Base-by-base conservation (phyloP, 257 asterid genomes). In the Scutellaria galericulata region DNA sequence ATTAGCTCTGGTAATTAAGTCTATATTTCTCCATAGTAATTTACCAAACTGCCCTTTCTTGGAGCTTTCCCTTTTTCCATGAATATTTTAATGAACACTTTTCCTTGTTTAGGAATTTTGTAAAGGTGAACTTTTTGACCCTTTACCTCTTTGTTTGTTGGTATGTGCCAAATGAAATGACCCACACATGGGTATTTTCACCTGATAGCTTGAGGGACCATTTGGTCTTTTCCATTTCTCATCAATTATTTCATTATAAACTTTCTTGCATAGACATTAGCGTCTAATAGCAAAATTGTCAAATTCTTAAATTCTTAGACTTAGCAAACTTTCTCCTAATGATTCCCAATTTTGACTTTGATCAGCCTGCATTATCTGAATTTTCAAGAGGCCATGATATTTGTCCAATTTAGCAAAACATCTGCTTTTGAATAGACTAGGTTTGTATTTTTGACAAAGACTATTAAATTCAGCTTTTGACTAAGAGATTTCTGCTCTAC, bases 1-100 rank as follows among this genome's bases (percentile, higher is more conserved):
- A 72, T 86, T 67, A 91, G 95, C 81, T 87, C 97, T 59, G 99
- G 99, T 89, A 85, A 31, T 31, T 31, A 31, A 77, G 52, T 58
- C 47, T 54, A 45, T 54, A 31, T 50, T 31, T 22, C 48, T 68
- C 61, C 63, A 6, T 48, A 10, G 6, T 10, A 42, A 47, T 62
- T 70, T 72, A 75, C 84, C 56, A 31, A 47, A 68, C 3, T 77
- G 53, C 68, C 84, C 77, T 64, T 63, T 8, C 45, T 18, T 70
- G 12, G 45, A 44, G 39, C 18, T 9, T 13, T 9, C 64, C 22
- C 56, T 6, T 10, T 42, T 48, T 15, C 44, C 27, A 31, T 31
- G 45, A 41, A 15, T 68, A 50, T 48, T 71, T 40, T 27, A 24
- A 24, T 57, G 45, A 58, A 15, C 10, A 37, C 9, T 57, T 70